phyloP scores from a whole-genome alignment of 768 basidiomycete species.

The Clitopilus hobsonii region DNA sequence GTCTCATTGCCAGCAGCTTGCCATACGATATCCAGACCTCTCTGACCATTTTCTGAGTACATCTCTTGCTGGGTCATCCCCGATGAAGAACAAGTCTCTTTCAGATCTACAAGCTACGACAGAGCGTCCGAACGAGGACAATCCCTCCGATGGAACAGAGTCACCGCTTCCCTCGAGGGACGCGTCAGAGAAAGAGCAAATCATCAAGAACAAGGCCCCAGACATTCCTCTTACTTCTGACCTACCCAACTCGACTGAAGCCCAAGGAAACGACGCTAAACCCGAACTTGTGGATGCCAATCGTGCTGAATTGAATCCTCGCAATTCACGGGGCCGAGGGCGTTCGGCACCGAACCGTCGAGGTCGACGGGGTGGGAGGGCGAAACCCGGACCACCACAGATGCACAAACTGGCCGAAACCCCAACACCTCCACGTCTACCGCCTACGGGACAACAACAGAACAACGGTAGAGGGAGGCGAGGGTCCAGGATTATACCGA shows the following conservation, averaged over 20 bases:
- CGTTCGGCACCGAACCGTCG: background rate
- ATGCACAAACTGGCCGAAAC: background rate
- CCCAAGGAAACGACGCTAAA: background rate
- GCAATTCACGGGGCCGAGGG: background rate
- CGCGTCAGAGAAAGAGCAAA: no score
- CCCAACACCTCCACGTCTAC: background rate
- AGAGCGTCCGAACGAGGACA: no score
- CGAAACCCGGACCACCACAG: background rate
- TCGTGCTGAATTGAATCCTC: no score
- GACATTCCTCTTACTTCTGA: background rate
- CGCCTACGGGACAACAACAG: background rate
- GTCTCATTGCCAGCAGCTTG: conserved; percentile 20
- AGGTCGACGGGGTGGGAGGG: background rate
- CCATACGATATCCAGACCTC: conserved; percentile 26
- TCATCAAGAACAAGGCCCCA: background rate
- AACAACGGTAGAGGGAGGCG: background rate
- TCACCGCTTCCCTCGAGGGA: background rate
- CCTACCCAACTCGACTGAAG: background rate
- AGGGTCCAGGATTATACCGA: background rate
- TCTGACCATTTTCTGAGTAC: conserved; percentile 25
- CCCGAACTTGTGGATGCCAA: no score
- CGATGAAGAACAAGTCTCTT: background rate
- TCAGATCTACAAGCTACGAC: background rate
- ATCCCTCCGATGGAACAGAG: no score
- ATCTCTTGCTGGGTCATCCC: conserved; percentile 18